Evolutionary conservation across 176 grass and related monocot genomes (phyloP).

Genomic region (Pharus latifolius): DNA sequence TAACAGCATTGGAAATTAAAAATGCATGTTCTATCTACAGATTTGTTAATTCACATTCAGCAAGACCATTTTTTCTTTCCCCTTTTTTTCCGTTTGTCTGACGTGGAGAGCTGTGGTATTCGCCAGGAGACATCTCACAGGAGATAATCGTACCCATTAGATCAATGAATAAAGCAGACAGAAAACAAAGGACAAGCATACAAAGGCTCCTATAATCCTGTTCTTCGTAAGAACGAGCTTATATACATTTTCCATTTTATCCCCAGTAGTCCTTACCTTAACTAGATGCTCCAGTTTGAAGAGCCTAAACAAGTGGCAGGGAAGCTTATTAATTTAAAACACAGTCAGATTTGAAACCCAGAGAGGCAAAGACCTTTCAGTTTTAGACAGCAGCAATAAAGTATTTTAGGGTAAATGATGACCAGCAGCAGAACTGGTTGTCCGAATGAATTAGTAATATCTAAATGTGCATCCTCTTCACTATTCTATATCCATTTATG

Average conservation of each 20-base stretch:
- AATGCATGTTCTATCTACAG: not conserved
- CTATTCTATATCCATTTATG: not conserved
- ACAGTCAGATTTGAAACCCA: not conserved
- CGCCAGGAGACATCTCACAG: not conserved
- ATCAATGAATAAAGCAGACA: not conserved
- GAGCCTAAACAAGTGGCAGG: not conserved
- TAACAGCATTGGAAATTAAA: not conserved
- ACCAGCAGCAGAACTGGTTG: not conserved
- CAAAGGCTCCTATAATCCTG: not conserved
- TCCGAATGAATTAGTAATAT: not conserved
- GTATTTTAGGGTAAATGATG: not conserved
- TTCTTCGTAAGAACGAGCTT: not conserved
- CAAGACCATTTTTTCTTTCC: not conserved
- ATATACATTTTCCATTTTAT: not conserved
- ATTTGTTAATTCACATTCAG: not conserved
- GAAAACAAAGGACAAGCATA: not conserved
- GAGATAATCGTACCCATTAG: no score
- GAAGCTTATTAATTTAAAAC: not conserved
- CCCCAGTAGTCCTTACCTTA: not conserved
- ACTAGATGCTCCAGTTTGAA: not conserved
- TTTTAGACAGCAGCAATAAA: not conserved
- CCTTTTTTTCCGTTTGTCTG: no score
- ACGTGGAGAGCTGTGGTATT: not conserved
- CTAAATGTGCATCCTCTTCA: not conserved
- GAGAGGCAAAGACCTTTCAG: not conserved